Percentiles rank a stretch among this genome's conserved stretches.
These are phyloP conservation scores for Alliaria petiolata DNA, from an alignment of 345 rosid genomes.

Conservation along the genomic window DNA sequence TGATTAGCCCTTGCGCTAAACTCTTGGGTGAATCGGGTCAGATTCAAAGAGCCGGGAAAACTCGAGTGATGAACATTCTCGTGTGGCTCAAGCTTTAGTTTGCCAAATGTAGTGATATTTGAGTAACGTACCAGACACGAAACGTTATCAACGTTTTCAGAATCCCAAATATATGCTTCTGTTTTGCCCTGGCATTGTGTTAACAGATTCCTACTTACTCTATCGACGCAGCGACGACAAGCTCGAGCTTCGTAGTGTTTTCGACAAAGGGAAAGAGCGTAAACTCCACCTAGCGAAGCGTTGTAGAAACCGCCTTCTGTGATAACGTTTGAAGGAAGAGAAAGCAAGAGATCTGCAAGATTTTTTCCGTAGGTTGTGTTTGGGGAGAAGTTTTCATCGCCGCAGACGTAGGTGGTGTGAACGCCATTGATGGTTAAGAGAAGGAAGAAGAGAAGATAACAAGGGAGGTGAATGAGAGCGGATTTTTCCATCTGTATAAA, in stretches of 20 bases:
- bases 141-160: no score
- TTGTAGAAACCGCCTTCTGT: slow-evolving; percentile 27
- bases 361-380: slow-evolving; percentile 18
- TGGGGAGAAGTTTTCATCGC: slow-evolving; percentile 32
- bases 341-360: slow-evolving; percentile 19
- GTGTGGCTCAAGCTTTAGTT: no score
- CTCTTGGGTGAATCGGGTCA: no score
- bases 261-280: slow-evolving; percentile 38
- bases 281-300: slow-evolving; percentile 30
- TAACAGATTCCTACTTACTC: neutral
- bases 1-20: no score
- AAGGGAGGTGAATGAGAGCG: neutral
- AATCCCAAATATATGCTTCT: slow-evolving; percentile 12
- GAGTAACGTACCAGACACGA: no score
- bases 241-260: slow-evolving; percentile 16
- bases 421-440: slow-evolving; percentile 15
- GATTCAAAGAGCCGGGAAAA: no score
- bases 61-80: no score
- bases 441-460: neutral
- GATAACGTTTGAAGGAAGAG: slow-evolving; percentile 29
- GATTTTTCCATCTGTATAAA: neutral
- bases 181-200: slow-evolving; percentile 36
- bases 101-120: no score
- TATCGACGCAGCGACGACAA: slow-evolving; percentile 32
- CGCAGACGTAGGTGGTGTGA: slow-evolving; percentile 1